Evolutionary conservation across 2,329 filamentous ascomycete genomes (phyloP).

Genomic region (Cordyceps tenuipes): DNA sequence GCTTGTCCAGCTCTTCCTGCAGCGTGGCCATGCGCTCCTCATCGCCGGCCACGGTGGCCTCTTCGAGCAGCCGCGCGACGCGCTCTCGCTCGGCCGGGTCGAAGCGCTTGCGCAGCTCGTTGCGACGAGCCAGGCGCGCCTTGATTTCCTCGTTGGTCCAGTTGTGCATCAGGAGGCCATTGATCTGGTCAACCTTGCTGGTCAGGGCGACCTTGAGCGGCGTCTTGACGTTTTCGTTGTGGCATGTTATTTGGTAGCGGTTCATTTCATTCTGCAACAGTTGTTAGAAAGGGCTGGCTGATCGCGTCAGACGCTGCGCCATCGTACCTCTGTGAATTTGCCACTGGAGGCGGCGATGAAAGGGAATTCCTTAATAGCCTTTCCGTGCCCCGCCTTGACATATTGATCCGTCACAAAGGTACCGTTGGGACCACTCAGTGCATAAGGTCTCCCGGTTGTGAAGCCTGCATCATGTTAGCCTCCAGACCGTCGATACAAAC

Average conservation of each 20-base stretch:
- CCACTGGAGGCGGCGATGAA: conserved; percentile 87
- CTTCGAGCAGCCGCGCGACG: conserved; percentile 55
- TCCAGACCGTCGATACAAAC: background rate
- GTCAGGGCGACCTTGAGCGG: conserved; percentile 64
- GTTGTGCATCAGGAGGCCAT: conserved; percentile 64
- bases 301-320: background rate
- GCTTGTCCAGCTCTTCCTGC: conserved; percentile 52
- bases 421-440: conserved; percentile 69
- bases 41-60: conserved; percentile 58
- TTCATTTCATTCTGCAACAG: conserved; percentile 60
- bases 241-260: conserved; percentile 68
- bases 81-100: conserved; percentile 60
- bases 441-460: conserved; percentile 70
- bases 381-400: conserved; percentile 71
- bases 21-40: conserved; percentile 45
- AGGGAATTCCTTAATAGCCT: conserved; percentile 74
- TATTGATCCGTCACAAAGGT: conserved; percentile 81
- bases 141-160: conserved; percentile 81
- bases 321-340: conserved; percentile 67
- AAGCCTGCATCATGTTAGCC: conserved; percentile 53
- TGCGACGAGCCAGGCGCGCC: conserved; percentile 65
- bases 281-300: conserved; percentile 17
- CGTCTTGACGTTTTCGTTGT: conserved; percentile 61
- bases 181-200: conserved; percentile 73
- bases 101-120: conserved; percentile 57